phyloP scores from a whole-genome alignment of 805 yeast genomes.

The Metschnikowia aberdeeniae region DNA sequence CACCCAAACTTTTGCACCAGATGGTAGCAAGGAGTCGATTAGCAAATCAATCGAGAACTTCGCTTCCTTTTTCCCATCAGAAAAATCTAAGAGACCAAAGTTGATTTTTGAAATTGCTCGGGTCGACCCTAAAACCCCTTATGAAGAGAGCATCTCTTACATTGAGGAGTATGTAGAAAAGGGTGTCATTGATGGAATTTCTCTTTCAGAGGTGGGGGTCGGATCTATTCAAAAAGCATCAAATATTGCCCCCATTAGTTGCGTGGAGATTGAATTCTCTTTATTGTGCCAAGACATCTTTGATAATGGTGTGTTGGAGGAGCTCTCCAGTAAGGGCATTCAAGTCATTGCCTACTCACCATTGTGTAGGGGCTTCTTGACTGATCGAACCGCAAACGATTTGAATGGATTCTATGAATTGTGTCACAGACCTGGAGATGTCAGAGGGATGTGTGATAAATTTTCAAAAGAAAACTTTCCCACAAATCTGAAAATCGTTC shows the following conservation, averaged over 20 bases:
- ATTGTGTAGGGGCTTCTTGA: conserved; percentile 70
- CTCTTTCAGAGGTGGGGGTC: conserved; percentile 70
- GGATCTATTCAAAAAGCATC: conserved; percentile 58
- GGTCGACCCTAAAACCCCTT: conserved; percentile 52
- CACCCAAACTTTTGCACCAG: conserved; percentile 39
- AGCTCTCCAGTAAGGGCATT: conserved; percentile 53
- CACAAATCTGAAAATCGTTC: conserved; percentile 49
- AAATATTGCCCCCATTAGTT: conserved; percentile 52
- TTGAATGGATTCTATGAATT: conserved; percentile 23
- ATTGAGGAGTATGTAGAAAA: conserved; percentile 55
- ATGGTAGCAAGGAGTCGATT: conserved; percentile 47
- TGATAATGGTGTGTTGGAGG: conserved; percentile 58
- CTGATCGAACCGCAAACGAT: conserved; percentile 51
- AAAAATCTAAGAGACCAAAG: conserved; percentile 29
- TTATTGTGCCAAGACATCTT: conserved; percentile 61
- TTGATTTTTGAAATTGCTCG: conserved; percentile 66
- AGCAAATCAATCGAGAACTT: conserved; percentile 45
- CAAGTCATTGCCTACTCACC: conserved; percentile 83
- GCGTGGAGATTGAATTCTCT: conserved; percentile 78
- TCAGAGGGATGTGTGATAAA: conserved; percentile 49
- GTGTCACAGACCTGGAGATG: conserved; percentile 53
- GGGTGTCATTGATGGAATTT: conserved; percentile 66
- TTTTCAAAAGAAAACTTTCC: conserved; percentile 55
- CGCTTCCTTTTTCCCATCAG: conserved; percentile 25
- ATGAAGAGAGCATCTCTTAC: conserved; percentile 55